Evolutionary conservation across 164 flowering plant species (phyloP).

Genomic region (Vitis amurensis): DNA sequence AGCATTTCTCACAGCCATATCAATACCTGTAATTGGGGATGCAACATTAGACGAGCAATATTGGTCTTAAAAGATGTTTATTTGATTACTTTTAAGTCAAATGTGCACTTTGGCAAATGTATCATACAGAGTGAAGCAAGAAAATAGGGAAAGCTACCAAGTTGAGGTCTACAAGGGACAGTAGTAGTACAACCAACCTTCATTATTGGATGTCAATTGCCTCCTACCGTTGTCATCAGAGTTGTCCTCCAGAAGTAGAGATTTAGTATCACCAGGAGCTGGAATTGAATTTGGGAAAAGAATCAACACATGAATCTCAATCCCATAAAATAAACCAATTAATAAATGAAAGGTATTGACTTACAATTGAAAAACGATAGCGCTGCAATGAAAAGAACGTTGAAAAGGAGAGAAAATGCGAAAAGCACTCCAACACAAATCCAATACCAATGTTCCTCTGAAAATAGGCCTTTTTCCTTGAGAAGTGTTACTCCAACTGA

Average conservation of each 20-base stretch:
- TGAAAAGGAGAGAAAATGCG: slow-evolving; percentile 56
- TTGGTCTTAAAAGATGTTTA: no score
- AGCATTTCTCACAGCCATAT: not conserved
- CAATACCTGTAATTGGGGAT: slow-evolving; percentile 18
- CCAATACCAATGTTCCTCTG: slow-evolving; percentile 53
- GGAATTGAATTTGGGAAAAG: slow-evolving; percentile 5
- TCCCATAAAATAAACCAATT: no score
- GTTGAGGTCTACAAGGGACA: not conserved
- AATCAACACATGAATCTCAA: no score
- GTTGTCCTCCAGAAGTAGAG: slow-evolving; percentile 9
- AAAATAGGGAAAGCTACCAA: no score
- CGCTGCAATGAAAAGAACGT: slow-evolving; percentile 47
- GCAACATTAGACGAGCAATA: not conserved
- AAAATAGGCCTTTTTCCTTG: slow-evolving; percentile 44
- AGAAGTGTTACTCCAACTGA: slow-evolving; percentile 21
- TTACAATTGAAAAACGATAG: slow-evolving; percentile 52
- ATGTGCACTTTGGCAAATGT: no score
- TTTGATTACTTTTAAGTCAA: no score
- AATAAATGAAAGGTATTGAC: slow-evolving; percentile 10
- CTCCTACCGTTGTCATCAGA: slow-evolving; percentile 14
- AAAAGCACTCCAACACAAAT: slow-evolving; percentile 50
- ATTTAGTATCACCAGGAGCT: slow-evolving; percentile 40
- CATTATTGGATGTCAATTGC: slow-evolving; percentile 8
- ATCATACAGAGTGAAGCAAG: no score
- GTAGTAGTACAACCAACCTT: slow-evolving; percentile 13